Evolutionary conservation across 148 eudicot species (phyloP), one percentile per base, ranked within the genome.

Genomic region (Fallopia convolvulus): DNA sequence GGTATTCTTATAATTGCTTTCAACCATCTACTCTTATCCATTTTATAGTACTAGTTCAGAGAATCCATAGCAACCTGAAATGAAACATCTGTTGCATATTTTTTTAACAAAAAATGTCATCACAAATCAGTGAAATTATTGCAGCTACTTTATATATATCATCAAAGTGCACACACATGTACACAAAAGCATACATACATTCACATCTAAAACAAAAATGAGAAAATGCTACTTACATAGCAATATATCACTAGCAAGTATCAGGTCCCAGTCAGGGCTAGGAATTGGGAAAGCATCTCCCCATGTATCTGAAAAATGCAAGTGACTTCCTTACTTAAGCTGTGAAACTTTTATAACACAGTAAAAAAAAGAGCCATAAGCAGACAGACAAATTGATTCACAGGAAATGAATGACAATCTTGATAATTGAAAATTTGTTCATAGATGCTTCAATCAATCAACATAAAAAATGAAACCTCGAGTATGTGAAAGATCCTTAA

Each of bases 201-300:
- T 68, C 11, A 36, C 12, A 68, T 5, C 44, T 36, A 68, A 46
- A 7, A n/a, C n/a, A 33, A 68, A 39, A 10, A 15, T 13, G 6
- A 17, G 36, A 68, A 39, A 68, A 68, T 0, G 11, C 0, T 32
- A 84, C 98, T 94, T 87, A 94, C 98, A 95, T 44, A 95, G 74
- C 76, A 95, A 90, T 77, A 95, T 92, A 82, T 95, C 99, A 79
- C 99, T 95, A 76, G 97, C 97, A 81, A 92, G 90, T 73, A 95
- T 75, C 82, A 95, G 84, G 86, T 92, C 97, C 97, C 97, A 95
- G 50, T 89, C 87, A 33, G 97, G 87, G 46, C 66, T 75, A 47
- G 87, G 70, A 79, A 61, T 77, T 65, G 92, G 88, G 80, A 95
- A 91, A 71, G 80, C 77, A 49, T 95, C 93, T 20, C 99, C 99